These are phyloP conservation scores for Cryomyces minteri DNA, from an alignment of 495 filamentous ascomycete species.

Conservation along the genomic window DNA sequence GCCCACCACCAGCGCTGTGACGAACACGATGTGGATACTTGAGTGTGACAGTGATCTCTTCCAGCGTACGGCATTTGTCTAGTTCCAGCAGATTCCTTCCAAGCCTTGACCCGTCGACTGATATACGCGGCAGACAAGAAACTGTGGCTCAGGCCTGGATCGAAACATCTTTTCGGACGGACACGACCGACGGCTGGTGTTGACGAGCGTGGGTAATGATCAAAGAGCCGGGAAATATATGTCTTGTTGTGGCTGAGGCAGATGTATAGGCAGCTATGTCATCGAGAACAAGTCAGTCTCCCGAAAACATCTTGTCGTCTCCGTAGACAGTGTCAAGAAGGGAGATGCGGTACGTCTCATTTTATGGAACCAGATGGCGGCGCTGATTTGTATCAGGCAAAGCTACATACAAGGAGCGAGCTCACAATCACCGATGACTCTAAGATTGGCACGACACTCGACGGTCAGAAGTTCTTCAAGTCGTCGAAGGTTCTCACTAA, in stretches of 20 bases:
- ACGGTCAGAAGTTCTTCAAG: constrained; percentile 44
- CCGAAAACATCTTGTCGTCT: constrained; percentile 70
- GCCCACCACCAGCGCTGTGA: too few relatives aligned
- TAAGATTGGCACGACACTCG: constrained; percentile 61
- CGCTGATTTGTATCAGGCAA: constrained; percentile 22
- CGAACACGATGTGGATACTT: constrained; percentile 19
- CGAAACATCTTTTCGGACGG: constrained; percentile 18
- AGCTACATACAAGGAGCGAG: constrained; percentile 44
- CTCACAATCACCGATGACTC: constrained; percentile 38
- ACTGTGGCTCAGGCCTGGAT: constrained; percentile 20
- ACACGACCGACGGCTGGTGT: constrained; percentile 7
- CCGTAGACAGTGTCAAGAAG: constrained; percentile 42
- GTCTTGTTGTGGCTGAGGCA: neutral
- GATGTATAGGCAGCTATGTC: constrained; percentile 30
- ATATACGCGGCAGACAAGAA: constrained; percentile 11
- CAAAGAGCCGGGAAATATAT: neutral
- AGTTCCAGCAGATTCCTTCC: neutral
- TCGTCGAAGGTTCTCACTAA: constrained; percentile 31
- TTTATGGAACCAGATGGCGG: neutral
- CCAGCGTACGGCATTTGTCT: neutral
- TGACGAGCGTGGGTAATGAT: neutral
- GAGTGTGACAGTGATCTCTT: constrained; percentile 16
- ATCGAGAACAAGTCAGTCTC: constrained; percentile 61
- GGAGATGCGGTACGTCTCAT: constrained; percentile 45
- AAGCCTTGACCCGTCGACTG: neutral